A percentile compares a stretch with the other conserved stretches of the same genome.
Evolutionary conservation across 1,284 basidiomycete species (phyloP).

Genomic region (Ceratobasidium sp.): DNA sequence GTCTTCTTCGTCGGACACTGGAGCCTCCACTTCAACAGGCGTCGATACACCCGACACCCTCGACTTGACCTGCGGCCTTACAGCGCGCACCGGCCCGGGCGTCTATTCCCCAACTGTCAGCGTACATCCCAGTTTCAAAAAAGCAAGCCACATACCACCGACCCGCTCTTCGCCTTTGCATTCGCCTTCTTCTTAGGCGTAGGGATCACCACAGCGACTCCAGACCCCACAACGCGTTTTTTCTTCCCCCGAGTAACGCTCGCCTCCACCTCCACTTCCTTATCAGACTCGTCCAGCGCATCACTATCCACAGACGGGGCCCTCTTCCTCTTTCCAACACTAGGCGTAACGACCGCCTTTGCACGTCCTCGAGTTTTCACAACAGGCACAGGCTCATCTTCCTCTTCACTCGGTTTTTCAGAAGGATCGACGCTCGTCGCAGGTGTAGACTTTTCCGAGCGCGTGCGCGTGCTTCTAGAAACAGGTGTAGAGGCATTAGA

Average conservation of each 20-base stretch:
- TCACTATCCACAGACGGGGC: slow-evolving; percentile 27
- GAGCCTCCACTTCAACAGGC: slow-evolving; percentile 2
- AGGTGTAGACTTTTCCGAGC: slow-evolving; percentile 26
- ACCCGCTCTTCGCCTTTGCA: not conserved
- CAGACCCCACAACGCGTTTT: slow-evolving; percentile 12
- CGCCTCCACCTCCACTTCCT: not conserved
- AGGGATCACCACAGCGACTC: slow-evolving; percentile 8
- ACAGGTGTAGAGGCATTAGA: slow-evolving; percentile 14
- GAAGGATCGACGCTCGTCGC: slow-evolving; percentile 25
- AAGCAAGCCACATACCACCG: not conserved
- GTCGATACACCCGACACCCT: slow-evolving; percentile 14
- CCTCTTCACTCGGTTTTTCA: slow-evolving; percentile 6
- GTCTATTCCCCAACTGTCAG: too few relatives aligned
- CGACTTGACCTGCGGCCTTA: slow-evolving; percentile 26
- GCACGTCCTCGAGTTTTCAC: not conserved
- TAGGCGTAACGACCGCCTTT: not conserved
- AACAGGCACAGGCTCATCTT: not conserved
- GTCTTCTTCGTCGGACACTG: slow-evolving; percentile 44
- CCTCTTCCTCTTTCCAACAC: slow-evolving; percentile 1
- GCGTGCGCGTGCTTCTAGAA: slow-evolving; percentile 27
- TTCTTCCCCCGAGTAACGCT: slow-evolving; percentile 19
- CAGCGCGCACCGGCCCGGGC: slow-evolving; percentile 13
- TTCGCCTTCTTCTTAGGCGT: not conserved
- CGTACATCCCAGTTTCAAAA: not conserved
- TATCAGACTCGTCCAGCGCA: slow-evolving; percentile 36